Percentiles rank a stretch among this genome's conserved stretches.
Conservation (phyloP, 1,139 yeast genomes). For the Saccharomyces hybrid region DNA sequence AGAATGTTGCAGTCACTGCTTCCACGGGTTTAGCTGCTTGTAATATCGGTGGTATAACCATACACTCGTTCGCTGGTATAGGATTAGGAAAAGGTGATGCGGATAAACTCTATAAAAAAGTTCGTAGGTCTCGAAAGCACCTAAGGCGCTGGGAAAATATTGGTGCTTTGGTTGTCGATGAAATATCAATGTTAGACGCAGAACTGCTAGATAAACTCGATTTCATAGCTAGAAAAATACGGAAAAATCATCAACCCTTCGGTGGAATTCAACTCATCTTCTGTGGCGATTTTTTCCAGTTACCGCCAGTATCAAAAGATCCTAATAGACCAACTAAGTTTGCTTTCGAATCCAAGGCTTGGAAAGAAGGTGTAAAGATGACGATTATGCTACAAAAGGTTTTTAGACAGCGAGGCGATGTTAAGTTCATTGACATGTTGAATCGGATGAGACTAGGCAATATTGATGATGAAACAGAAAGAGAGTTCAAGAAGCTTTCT, state of each 20-base stretch:
- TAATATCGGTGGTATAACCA: slow-evolving; percentile 79
- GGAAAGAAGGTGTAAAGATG: slow-evolving; percentile 58
- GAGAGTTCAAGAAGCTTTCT: slow-evolving; percentile 47
- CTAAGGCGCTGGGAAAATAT: slow-evolving; percentile 53
- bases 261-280: slow-evolving; percentile 84
- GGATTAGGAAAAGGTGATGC: slow-evolving; percentile 58
- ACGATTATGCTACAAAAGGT: slow-evolving; percentile 71
- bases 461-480: slow-evolving; percentile 48
- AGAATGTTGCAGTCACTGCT: slow-evolving; percentile 75
- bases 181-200: slow-evolving; percentile 85
- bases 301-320: slow-evolving; percentile 67
- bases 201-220: slow-evolving; percentile 64
- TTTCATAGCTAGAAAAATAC: slow-evolving; percentile 49
- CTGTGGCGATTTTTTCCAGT: slow-evolving; percentile 86
- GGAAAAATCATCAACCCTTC: slow-evolving; percentile 53
- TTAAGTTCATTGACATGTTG: slow-evolving; percentile 70
- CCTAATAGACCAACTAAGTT: slow-evolving; percentile 36
- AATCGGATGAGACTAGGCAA: slow-evolving; percentile 78
- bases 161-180: slow-evolving; percentile 72
- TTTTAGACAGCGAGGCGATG: slow-evolving; percentile 86
- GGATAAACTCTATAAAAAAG: slow-evolving; percentile 43
- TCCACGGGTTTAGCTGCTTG: slow-evolving; percentile 92
- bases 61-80: slow-evolving; percentile 82
- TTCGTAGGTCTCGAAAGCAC: slow-evolving; percentile 49
- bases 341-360: slow-evolving; percentile 70